phyloP scores from a whole-genome alignment of 768 basidiomycete species.

The Hydnomerulius pinastri region DNA sequence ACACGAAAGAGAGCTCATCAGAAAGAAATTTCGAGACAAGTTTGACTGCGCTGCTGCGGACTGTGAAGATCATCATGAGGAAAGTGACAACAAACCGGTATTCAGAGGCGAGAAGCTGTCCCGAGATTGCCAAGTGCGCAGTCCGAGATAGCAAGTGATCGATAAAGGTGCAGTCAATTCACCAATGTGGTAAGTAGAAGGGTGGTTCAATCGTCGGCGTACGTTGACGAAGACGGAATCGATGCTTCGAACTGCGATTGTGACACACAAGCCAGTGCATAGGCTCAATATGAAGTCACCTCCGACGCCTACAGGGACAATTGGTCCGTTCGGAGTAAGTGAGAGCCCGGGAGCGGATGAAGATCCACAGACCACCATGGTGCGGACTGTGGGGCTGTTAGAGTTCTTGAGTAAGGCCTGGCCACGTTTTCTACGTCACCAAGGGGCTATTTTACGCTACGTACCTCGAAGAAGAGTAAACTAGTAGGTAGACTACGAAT shows the following conservation, averaged over 20 bases:
- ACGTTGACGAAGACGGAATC: not conserved
- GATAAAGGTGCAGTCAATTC: too few relatives aligned
- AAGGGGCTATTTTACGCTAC: too few relatives aligned
- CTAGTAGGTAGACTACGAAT: not conserved
- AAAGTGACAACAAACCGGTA: not conserved
- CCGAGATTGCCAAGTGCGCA: not conserved
- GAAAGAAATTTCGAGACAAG: too few relatives aligned
- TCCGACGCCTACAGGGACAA: not conserved
- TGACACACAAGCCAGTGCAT: not conserved
- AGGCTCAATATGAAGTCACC: not conserved
- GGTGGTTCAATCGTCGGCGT: not conserved
- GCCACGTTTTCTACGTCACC: not conserved
- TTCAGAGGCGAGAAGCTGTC: not conserved
- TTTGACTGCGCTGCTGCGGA: not conserved
- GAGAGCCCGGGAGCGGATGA: not conserved
- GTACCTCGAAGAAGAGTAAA: not conserved
- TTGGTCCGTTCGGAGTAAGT: not conserved
- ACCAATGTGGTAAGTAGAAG: not conserved
- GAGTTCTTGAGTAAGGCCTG: too few relatives aligned
- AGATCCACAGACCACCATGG: not conserved
- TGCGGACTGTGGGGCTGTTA: not conserved
- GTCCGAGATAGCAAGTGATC: not conserved
- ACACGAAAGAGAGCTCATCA: not conserved
- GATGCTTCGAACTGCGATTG: not conserved
- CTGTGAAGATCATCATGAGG: not conserved